Conservation (phyloP, 2,329 filamentous ascomycete species). For the Aureobasidium lini region DNA sequence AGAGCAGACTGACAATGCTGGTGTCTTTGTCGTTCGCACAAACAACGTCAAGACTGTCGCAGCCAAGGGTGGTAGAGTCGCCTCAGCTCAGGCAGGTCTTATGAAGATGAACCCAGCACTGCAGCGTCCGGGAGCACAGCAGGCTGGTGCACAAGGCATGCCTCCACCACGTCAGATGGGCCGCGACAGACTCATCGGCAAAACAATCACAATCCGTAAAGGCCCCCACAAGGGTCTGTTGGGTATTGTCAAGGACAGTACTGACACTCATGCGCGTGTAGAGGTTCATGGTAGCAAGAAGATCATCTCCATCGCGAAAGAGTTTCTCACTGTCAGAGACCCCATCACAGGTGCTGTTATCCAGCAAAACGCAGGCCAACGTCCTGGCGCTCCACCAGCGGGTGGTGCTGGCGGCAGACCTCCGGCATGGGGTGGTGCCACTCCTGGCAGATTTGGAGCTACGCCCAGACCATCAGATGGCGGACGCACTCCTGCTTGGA, state of each 20-base stretch:
- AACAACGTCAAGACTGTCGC: constrained; percentile 82
- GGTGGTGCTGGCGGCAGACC: constrained; percentile 32
- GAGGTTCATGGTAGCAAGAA: constrained; percentile 94
- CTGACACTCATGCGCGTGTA: constrained; percentile 75
- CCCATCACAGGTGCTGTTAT: constrained; percentile 68
- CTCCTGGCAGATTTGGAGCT: constrained; percentile 39
- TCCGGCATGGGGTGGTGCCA: constrained; percentile 21
- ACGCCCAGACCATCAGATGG: constrained; percentile 41
- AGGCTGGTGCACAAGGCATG: constrained; percentile 47
- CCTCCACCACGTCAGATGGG: constrained; percentile 67
- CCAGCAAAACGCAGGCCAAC: constrained; percentile 50
- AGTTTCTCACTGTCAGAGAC: constrained; percentile 78
- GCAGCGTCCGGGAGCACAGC: constrained; percentile 55
- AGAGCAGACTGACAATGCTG: constrained; percentile 74
- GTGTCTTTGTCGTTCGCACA: constrained; percentile 81
- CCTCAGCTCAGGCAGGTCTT: constrained; percentile 66
- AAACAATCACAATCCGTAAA: constrained; percentile 81
- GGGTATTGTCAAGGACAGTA: constrained; percentile 93
- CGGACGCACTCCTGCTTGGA: constrained; percentile 61
- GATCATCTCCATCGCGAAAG: constrained; percentile 75
- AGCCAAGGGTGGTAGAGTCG: constrained; percentile 83
- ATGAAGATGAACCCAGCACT: constrained; percentile 88
- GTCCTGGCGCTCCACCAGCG: constrained; percentile 35
- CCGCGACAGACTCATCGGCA: constrained; percentile 77
- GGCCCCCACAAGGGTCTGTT: constrained; percentile 88